Evolutionary conservation across 116 monocot species (phyloP), one percentile per base, ranked within the genome.

Genomic region (Thalassia testudinum): DNA sequence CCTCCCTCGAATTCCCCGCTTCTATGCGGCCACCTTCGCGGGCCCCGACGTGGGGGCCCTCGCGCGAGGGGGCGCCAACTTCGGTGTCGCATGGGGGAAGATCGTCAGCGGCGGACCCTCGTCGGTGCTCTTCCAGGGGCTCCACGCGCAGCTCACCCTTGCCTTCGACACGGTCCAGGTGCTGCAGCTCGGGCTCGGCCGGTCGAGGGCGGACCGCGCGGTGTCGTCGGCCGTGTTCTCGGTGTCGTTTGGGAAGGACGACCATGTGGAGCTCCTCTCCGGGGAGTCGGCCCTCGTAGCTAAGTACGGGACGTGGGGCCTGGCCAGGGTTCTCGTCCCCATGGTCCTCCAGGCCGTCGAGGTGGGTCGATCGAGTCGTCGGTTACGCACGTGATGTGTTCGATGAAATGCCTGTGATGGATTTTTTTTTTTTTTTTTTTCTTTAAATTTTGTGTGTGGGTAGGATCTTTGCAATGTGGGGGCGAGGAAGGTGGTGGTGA

Each of bases 241-340:
- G 43, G 25, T 82, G 14, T 82, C 82, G 12, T 82, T 82, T 52
- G 82, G 78, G 42, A 54, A 61, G 28, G 74, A 82, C 43, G 82
- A 74, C 38, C 73, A 70, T 55, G 21, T 59, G 25, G 60, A 51
- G 24, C 34, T 74, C 21, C 50, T 82, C 47, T 15, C 27, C 15
- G 59, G 27, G 53, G 71, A 62, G 10, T 42, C 70, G 20, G 57
- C 51, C 12, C 52, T 16, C 18, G 15, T 58, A 23, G 61, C 66
- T 21, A 78, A 65, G 71, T 74, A 73, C 52, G 74, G 74, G 13
- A 61, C 63, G 22, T 63, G 61, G 18, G 74, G 70, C 16, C 24
- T 74, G 34, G 60, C 59, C 20, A 54, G 58, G 10, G 8, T 82
- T 45, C 82, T 82, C 52, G 67, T 70, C 60, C 40, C 56, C 15